A percentile compares a stretch with the other conserved stretches of the same genome.
These are phyloP conservation scores for Lasiodiplodia sp. DNA, from an alignment of 2,329 filamentous ascomycete species.

Conservation along the genomic window DNA sequence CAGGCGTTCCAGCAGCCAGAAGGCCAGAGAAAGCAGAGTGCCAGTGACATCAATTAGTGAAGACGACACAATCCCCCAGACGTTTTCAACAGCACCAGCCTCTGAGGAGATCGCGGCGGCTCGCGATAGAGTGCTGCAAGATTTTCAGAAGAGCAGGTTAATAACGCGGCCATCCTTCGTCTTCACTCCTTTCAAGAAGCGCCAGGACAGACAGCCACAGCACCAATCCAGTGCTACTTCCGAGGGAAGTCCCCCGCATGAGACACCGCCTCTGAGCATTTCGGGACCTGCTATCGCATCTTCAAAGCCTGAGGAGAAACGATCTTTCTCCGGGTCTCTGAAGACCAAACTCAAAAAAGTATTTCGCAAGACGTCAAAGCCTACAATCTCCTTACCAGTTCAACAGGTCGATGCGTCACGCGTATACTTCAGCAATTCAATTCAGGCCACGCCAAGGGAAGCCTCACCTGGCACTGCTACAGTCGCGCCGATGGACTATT, in stretches of 20 bases:
- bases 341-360: conserved; percentile 68
- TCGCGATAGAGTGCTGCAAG: conserved; percentile 51
- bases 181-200: conserved; percentile 53
- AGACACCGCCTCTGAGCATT: not conserved
- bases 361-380: conserved; percentile 55
- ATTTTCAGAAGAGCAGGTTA: conserved; percentile 48
- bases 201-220: conserved; percentile 41
- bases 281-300: not conserved
- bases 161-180: conserved; percentile 54
- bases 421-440: conserved; percentile 44
- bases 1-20: not conserved
- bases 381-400: conserved; percentile 49
- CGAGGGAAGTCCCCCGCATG: not conserved
- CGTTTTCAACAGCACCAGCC: not conserved
- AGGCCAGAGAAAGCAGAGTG: not conserved
- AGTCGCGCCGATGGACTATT: not conserved
- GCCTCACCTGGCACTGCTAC: not conserved
- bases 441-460: not conserved
- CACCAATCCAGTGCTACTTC: conserved; percentile 29
- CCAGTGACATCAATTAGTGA: not conserved
- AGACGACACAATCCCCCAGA: conserved; percentile 30
- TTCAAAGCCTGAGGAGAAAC: conserved; percentile 48
- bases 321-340: conserved; percentile 69
- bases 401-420: conserved; percentile 62
- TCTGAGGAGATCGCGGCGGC: conserved; percentile 34